These are phyloP conservation scores for Termitomyces sp. DNA, from an alignment of 1,284 basidiomycete species.

Conservation along the genomic window DNA sequence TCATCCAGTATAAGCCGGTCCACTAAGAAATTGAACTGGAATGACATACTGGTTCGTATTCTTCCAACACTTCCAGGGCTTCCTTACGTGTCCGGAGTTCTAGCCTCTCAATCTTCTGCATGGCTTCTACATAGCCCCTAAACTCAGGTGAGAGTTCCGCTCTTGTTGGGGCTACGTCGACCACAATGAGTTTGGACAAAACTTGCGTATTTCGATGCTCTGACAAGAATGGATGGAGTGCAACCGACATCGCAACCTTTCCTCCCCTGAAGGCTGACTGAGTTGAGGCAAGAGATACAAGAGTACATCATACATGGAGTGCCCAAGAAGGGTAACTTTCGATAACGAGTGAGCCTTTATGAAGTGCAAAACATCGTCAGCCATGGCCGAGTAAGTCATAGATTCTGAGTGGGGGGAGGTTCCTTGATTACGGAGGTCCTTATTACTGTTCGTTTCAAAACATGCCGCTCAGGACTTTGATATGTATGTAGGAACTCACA, in stretches of 20 bases:
- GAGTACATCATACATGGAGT: constrained; percentile 65
- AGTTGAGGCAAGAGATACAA: neutral
- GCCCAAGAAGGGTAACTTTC: constrained; percentile 72
- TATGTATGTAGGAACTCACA: constrained; percentile 32
- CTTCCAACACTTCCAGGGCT: constrained; percentile 58
- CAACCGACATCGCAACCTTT: constrained; percentile 80
- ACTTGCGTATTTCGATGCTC: constrained; percentile 22
- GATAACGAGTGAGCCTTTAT: constrained; percentile 44
- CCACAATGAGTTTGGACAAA: constrained; percentile 61
- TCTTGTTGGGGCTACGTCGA: constrained; percentile 74
- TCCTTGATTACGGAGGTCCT: constrained; percentile 82
- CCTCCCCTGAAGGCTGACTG: constrained; percentile 59
- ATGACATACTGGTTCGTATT: constrained; percentile 50
- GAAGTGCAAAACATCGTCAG: constrained; percentile 65
- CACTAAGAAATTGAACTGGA: neutral
- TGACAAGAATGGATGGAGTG: constrained; percentile 48
- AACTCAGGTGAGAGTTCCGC: constrained; percentile 65
- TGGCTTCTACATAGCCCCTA: constrained; percentile 58
- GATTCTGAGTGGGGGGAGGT: constrained; percentile 61
- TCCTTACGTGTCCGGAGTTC: constrained; percentile 55
- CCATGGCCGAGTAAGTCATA: constrained; percentile 69
- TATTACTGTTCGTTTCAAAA: constrained; percentile 22
- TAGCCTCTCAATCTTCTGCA: constrained; percentile 61
- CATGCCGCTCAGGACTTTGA: neutral
- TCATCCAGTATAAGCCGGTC: constrained; percentile 24